Evolutionary conservation across 495 filamentous ascomycete genomes (phyloP), one percentile per base, ranked within the genome.

Genomic region (Neurospora sp.): DNA sequence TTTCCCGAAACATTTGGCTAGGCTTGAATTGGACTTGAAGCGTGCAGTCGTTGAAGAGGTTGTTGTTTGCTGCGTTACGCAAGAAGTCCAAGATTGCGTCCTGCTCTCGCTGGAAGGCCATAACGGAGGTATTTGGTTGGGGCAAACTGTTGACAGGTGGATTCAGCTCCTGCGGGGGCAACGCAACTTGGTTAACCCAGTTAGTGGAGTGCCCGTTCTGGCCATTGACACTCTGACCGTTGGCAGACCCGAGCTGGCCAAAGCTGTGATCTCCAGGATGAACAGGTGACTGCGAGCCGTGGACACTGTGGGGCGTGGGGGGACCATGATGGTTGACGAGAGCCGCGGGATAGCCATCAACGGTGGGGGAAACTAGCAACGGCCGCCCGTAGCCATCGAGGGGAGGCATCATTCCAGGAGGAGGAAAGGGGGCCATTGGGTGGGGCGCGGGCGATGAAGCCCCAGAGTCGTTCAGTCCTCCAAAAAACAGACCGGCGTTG

Each of bases 271-370:
- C 82, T 4, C 83, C 82, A 0, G 76, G 73, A 35, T 80, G 80
- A 5, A 75, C 77, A 1, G 86, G 87, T 27, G 83, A 81, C 69
- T 87, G 86, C 4, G 86, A 88, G 20, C 83, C 86, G 20, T 87
- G 86, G 48, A 86, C 85, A 73, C 86, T 88, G 44, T 84, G 86
- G 4, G 86, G 85, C 8, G 86, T 87, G 7, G 83, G 82, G 7
- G 85, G 83, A 0, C 82, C 83, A 70, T 83, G 84, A 71, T 79
- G 84, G 73, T 76, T 79, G 72, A 79, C 71, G 40, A 75, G 73
- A 53, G 74, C 70, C 40, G 83, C 79, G 4, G 80, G 80, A 39
- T 79, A 84, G 20, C 78, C 78, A 37, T 86, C 84, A 16, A 79
- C 72, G 31, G 78, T 77, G 72, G 81, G 31, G 2, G 78, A 75